Conservation (phyloP, 176 grass and related monocot genomes). For the Tuctoria greenei region DNA sequence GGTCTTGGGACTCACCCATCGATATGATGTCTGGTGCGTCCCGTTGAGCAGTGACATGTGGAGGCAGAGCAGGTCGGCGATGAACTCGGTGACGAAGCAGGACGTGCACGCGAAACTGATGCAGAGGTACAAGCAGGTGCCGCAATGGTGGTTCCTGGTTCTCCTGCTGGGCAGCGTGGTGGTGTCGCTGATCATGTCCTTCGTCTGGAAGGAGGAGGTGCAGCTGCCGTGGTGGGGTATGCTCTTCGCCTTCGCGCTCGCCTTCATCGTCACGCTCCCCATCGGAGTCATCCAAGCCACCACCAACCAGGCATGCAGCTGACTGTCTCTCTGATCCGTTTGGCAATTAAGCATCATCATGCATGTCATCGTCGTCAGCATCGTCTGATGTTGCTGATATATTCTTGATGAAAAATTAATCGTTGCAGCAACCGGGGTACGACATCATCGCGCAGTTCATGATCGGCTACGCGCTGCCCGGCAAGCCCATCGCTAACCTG, state of each 20-base stretch:
- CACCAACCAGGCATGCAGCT: constrained; percentile 73
- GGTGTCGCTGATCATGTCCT: constrained; percentile 76
- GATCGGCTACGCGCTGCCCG: constrained; percentile 80
- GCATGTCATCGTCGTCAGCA: not conserved
- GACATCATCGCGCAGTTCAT: constrained; percentile 99
- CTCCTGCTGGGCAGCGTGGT: constrained; percentile 74
- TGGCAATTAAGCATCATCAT: not conserved
- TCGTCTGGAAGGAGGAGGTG: constrained; percentile 82
- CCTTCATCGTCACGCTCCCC: constrained; percentile 82
- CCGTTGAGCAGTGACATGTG: constrained; percentile 59
- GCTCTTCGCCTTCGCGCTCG: constrained; percentile 90
- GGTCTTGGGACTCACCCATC: not conserved
- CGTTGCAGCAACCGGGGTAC: constrained; percentile 81
- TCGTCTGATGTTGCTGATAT: not conserved
- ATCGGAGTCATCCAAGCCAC: constrained; percentile 98
- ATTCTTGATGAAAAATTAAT: not conserved
- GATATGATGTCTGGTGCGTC: not conserved
- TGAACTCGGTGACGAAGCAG: constrained; percentile 46
- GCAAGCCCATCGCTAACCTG: constrained; percentile 97
- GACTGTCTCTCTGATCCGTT: not conserved
- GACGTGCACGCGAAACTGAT: constrained; percentile 92
- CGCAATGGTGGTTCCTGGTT: constrained; percentile 94
- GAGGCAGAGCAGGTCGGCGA: constrained; percentile 86
- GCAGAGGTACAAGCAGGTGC: constrained; percentile 91
- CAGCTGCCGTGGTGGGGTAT: constrained; percentile 99